Evolutionary conservation across 495 filamentous ascomycete species (phyloP).

Genomic region (Margaritispora aquatica): DNA sequence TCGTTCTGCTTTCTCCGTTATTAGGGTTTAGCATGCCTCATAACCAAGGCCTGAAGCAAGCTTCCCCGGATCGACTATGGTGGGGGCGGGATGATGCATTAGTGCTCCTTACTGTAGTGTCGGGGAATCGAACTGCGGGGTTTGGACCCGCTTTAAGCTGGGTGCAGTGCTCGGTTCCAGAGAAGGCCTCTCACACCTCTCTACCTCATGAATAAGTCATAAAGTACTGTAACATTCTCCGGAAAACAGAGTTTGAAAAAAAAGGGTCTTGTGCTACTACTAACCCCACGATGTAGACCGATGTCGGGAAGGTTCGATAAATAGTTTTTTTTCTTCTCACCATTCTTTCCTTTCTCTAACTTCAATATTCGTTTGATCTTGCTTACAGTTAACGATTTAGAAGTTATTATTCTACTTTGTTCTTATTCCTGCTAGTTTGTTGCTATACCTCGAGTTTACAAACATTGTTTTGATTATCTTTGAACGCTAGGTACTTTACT

Average conservation of each 20-base stretch:
- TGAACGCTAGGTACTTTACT: no score
- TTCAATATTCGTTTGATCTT: background rate
- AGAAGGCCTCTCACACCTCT: no score
- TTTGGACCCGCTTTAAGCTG: no score
- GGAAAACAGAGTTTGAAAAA: no score
- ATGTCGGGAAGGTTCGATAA: conserved; percentile 4
- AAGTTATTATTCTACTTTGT: background rate
- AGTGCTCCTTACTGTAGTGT: background rate
- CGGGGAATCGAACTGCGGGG: no score
- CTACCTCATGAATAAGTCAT: background rate
- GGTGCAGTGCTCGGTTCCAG: no score
- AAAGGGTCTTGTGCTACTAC: background rate
- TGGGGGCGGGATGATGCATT: background rate
- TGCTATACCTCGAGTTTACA: background rate
- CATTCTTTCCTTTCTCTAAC: background rate
- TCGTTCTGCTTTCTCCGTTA: no score
- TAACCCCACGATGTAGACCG: conserved; percentile 13
- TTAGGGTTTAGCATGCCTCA: no score
- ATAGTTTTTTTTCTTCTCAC: background rate
- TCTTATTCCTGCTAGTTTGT: background rate
- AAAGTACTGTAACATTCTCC: no score
- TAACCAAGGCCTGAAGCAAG: background rate
- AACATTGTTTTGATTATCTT: no score
- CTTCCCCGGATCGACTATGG: background rate
- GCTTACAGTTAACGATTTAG: background rate